phyloP scores from a whole-genome alignment of 2,329 filamentous ascomycete genomes.

The Diaporthe australafricana region DNA sequence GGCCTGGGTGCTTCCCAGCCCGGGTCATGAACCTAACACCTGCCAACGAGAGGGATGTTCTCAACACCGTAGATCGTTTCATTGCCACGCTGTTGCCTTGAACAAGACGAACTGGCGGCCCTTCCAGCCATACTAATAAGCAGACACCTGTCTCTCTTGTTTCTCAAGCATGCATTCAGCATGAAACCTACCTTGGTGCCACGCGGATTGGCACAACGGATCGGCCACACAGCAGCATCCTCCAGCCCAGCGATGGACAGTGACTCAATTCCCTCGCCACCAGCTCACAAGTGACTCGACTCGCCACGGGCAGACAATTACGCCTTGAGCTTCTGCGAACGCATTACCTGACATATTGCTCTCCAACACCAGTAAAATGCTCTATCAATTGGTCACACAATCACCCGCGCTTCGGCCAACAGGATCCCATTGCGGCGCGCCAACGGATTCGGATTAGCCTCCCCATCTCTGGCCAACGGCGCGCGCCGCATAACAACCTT shows the following conservation, averaged over 20 bases:
- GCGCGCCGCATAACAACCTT: constrained; percentile 21
- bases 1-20: constrained; percentile 17
- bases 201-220: neutral
- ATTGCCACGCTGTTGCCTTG: neutral
- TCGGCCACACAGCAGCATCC: neutral
- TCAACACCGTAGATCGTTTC: neutral
- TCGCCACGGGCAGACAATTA: neutral
- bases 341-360: neutral
- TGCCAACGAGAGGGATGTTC: neutral
- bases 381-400: neutral
- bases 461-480: neutral
- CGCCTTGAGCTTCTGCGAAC: neutral
- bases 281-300: neutral
- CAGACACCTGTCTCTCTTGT: neutral
- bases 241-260: neutral
- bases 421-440: neutral
- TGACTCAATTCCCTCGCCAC: neutral
- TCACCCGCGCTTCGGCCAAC: constrained; percentile 3
- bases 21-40: neutral
- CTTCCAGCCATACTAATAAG: neutral
- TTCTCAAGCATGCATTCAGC: neutral
- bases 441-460: neutral
- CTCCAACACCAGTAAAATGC: neutral
- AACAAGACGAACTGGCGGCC: constrained; percentile 16
- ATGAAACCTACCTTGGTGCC: neutral